Evolutionary conservation across 2,329 filamentous ascomycete species (phyloP), one percentile per base, ranked within the genome.

Genomic region (Xylaria sp.): DNA sequence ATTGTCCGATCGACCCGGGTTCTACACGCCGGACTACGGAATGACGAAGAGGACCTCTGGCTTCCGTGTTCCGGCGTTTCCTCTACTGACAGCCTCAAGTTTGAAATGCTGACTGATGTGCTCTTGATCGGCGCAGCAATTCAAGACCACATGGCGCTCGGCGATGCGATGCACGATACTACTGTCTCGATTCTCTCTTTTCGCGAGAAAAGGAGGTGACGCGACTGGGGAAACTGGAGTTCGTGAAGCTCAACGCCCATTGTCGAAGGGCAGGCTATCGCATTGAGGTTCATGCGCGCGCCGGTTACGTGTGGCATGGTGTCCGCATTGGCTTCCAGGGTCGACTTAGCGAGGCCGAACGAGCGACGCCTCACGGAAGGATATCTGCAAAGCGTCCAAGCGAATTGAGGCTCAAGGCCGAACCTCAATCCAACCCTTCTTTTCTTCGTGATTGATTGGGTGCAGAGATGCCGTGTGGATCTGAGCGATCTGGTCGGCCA

Each of bases 1-100:
- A 60, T 54, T 53, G 58, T 56, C 60, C 60, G 60, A 63, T 63
- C 60, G 60, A 63, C 57, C 60, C 60, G 58, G 58, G 57, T 61
- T 58, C 57, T 34, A 42, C 46, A 41, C 54, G 34, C 54, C 50
- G 17, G 56, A 52, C 50, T 39, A 49, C 51, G 53, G 54, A 50
- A 51, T 44, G 34, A 48, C 45, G 52, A 45, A n/a, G 21, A 42
- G 29, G 29, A 7, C 29, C 38, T 55, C 50, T 52, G 52, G 42
- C 49, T 53, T 29, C 24, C 43, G 42, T 46, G 40, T 26, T 26
- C 26, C 22, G 47, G 39, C 39, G 51, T 39, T 45, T 48, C 48
- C 40, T 46, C 42, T 21, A 26, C 45, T 38, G 20, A 46, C 43
- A 22, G n/a, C 21, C 38, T 54, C 34, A 5, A 45, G 51, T 52